phyloP scores from a whole-genome alignment of 495 filamentous ascomycete species.

The Amniculicola lignicola region DNA sequence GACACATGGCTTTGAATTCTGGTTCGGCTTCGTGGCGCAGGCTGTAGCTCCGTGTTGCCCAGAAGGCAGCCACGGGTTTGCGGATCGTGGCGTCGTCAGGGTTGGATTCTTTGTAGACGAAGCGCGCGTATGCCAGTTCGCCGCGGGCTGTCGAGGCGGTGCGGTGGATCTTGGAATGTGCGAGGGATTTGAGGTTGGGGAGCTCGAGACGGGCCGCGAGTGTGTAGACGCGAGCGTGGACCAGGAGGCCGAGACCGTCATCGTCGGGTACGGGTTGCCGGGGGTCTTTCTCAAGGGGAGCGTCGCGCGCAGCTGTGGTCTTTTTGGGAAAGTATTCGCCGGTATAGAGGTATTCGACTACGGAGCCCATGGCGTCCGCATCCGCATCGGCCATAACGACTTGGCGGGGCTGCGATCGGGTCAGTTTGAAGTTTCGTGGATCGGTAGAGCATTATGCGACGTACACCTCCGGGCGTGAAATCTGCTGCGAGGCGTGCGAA shows the following conservation, averaged over 20 bases:
- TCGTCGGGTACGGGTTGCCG: slow-evolving; percentile 60
- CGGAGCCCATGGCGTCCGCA: slow-evolving; percentile 77
- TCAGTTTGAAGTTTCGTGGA: neutral
- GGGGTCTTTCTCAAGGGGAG: slow-evolving; percentile 56
- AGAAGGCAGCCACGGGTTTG: slow-evolving; percentile 83
- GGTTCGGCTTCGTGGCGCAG: slow-evolving; percentile 79
- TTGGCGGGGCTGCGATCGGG: slow-evolving; percentile 50
- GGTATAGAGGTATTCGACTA: slow-evolving; percentile 90
- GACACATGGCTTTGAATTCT: slow-evolving; percentile 74
- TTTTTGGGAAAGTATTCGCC: slow-evolving; percentile 80
- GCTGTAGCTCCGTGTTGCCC: slow-evolving; percentile 76
- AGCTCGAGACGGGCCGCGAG: slow-evolving; percentile 77
- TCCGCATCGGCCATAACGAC: slow-evolving; percentile 69
- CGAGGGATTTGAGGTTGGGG: slow-evolving; percentile 67
- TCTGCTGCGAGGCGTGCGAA: slow-evolving; percentile 63
- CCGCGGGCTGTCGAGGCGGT: slow-evolving; percentile 80
- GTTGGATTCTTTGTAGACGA: slow-evolving; percentile 76
- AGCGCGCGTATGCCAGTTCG: slow-evolving; percentile 85
- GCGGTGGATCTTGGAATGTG: slow-evolving; percentile 84
- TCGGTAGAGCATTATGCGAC: neutral
- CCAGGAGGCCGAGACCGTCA: slow-evolving; percentile 71
- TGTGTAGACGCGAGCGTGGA: slow-evolving; percentile 85
- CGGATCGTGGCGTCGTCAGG: slow-evolving; percentile 69
- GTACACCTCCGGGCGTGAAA: slow-evolving; percentile 47
- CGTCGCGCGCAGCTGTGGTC: slow-evolving; percentile 48